A percentile compares a stretch with the other conserved stretches of the same genome.
Evolutionary conservation across 202 grass and related monocot genomes (phyloP).

Genomic region (Dendrocalamus latiflorus): DNA sequence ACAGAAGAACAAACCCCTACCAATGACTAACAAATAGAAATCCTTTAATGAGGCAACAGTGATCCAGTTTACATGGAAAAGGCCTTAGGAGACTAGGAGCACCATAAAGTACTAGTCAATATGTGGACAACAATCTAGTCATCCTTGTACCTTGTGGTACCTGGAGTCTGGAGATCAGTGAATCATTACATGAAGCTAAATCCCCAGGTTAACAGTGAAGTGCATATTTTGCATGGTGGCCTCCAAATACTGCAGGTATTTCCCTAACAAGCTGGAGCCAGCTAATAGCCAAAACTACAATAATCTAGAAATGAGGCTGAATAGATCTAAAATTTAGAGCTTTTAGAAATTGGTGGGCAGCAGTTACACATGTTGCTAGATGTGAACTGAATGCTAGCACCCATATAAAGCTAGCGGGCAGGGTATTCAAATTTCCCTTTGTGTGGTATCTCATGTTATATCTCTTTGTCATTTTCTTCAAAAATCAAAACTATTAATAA

Average conservation of each 20-base stretch:
- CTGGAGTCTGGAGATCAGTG: background rate
- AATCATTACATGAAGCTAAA: background rate
- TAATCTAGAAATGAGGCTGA: background rate
- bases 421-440: background rate
- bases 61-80: background rate
- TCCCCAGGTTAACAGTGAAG: background rate
- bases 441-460: background rate
- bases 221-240: background rate
- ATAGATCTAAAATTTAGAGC: background rate
- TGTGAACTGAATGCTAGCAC: background rate
- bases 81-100: background rate
- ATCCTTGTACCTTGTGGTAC: background rate
- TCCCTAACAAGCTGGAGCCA: background rate
- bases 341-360: background rate
- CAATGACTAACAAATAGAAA: background rate
- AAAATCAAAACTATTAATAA: background rate
- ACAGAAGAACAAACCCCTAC: background rate
- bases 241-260: background rate
- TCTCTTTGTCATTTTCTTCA: background rate
- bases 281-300: background rate
- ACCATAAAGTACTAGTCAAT: background rate
- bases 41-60: background rate
- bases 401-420: background rate
- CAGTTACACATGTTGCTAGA: background rate
- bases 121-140: background rate